Evolutionary conservation across 2,329 filamentous ascomycete species (phyloP).

Genomic region (Aspergillus fumigatus): DNA sequence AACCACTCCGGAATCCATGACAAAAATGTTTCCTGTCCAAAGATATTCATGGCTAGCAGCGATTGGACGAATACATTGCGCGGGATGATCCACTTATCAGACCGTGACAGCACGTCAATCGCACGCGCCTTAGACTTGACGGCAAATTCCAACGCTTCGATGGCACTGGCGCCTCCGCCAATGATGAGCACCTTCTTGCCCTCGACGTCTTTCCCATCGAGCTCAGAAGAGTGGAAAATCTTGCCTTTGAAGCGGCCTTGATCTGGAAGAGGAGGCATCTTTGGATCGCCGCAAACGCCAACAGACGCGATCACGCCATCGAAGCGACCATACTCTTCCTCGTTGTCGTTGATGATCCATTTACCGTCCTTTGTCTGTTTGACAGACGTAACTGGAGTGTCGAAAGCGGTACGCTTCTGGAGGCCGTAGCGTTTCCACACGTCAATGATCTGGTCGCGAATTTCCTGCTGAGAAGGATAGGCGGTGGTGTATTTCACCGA

Average conservation of each 20-base stretch:
- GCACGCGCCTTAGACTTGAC: conserved; percentile 61
- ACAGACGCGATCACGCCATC: conserved; percentile 75
- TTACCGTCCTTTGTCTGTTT: conserved; percentile 64
- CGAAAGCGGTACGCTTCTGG: conserved; percentile 66
- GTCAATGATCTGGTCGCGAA: conserved; percentile 64
- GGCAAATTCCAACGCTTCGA: conserved; percentile 79
- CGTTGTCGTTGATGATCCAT: conserved; percentile 75
- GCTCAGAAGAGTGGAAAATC: conserved; percentile 69
- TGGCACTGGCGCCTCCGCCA: conserved; percentile 73
- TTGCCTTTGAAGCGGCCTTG: conserved; percentile 67
- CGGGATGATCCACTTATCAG: conserved; percentile 84
- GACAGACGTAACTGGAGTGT: conserved; percentile 63
- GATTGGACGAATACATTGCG: conserved; percentile 70
- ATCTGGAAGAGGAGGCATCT: conserved; percentile 66
- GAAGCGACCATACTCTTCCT: conserved; percentile 64
- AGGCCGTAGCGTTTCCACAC: conserved; percentile 74
- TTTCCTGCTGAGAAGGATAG: conserved; percentile 74
- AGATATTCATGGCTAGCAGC: conserved; percentile 71
- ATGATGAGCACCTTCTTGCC: conserved; percentile 73
- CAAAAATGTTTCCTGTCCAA: conserved; percentile 69
- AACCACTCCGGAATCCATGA: conserved; percentile 75
- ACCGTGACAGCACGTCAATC: conserved; percentile 68
- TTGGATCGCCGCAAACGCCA: conserved; percentile 74
- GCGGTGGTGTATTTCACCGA: conserved; percentile 68
- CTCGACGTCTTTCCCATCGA: conserved; percentile 68